Evolutionary conservation across 805 yeast species (phyloP).

Genomic region (Ogataea wickerhamii): DNA sequence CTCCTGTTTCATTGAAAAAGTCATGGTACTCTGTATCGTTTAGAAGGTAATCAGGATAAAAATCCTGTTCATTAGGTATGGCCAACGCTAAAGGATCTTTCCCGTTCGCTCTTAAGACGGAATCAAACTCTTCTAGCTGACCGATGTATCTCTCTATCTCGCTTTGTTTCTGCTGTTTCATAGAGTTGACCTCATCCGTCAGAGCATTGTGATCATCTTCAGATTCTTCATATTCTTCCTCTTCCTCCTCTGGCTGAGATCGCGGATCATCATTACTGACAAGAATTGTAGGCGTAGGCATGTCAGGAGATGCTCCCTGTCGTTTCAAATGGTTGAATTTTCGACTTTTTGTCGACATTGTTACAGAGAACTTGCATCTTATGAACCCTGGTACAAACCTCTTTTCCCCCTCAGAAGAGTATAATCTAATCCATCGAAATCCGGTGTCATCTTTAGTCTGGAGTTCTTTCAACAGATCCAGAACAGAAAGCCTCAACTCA

Average conservation of each 20-base stretch:
- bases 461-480: slow-evolving; percentile 20
- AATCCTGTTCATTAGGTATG: slow-evolving; percentile 20
- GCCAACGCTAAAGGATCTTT: slow-evolving; percentile 15
- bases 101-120: slow-evolving; percentile 9
- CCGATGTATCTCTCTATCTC: slow-evolving; percentile 14
- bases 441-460: slow-evolving; percentile 12
- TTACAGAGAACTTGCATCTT: slow-evolving; percentile 20
- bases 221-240: slow-evolving; percentile 20
- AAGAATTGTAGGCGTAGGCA: too few relatives aligned
- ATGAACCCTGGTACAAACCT: slow-evolving; percentile 29
- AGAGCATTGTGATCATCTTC: slow-evolving; percentile 7
- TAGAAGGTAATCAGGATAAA: slow-evolving; percentile 9
- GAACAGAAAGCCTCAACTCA: slow-evolving; percentile 25
- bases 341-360: too few relatives aligned
- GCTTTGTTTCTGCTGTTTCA: background rate
- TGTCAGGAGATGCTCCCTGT: too few relatives aligned
- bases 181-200: slow-evolving; percentile 1
- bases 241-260: slow-evolving; percentile 11
- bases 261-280: slow-evolving; percentile 1
- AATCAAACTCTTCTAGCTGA: slow-evolving; percentile 7
- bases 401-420: slow-evolving; percentile 24
- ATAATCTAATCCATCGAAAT: slow-evolving; percentile 20
- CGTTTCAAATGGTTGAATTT: too few relatives aligned
- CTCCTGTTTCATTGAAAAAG: slow-evolving; percentile 5
- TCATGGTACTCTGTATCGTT: slow-evolving; percentile 1